phyloP scores from a whole-genome alignment of 2,329 filamentous ascomycete species.

The Endothia cerciana region DNA sequence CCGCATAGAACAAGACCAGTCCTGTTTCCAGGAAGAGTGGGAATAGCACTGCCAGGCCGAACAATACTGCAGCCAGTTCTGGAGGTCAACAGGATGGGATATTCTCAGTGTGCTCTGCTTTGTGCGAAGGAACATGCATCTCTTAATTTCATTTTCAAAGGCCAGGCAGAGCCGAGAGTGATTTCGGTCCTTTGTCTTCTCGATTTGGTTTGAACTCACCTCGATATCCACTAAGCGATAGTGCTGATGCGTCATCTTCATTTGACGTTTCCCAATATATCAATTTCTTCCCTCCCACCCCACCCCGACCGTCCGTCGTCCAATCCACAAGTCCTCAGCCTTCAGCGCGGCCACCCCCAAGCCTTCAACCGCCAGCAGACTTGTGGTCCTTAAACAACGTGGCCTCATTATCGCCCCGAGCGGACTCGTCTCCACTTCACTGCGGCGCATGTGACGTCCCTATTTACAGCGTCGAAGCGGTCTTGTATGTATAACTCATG shows the following conservation, averaged over 20 bases:
- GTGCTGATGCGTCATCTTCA: not conserved
- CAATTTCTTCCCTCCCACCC: not conserved
- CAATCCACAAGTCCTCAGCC: not conserved
- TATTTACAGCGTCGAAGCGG: not conserved
- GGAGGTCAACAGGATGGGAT: conserved; percentile 5
- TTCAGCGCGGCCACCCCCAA: not conserved
- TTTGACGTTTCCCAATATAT: not conserved
- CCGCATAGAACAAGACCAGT: conserved; percentile 18
- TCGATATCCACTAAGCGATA: not conserved
- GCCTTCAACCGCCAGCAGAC: not conserved
- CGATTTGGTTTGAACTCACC: not conserved
- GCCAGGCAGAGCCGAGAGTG: not conserved
- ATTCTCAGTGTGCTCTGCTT: not conserved
- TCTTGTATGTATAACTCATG: not conserved
- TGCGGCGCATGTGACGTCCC: not conserved
- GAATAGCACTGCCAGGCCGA: not conserved
- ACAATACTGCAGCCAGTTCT: not conserved
- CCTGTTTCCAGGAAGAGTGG: conserved; percentile 8
- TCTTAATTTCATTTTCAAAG: not conserved
- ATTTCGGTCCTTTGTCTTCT: not conserved
- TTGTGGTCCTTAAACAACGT: not conserved
- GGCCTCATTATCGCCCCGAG: not conserved
- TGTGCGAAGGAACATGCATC: not conserved
- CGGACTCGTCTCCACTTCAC: not conserved
- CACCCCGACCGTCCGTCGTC: not conserved